Base-by-base conservation (phyloP, 331 rosid species). In the Acacia pycnantha region DNA sequence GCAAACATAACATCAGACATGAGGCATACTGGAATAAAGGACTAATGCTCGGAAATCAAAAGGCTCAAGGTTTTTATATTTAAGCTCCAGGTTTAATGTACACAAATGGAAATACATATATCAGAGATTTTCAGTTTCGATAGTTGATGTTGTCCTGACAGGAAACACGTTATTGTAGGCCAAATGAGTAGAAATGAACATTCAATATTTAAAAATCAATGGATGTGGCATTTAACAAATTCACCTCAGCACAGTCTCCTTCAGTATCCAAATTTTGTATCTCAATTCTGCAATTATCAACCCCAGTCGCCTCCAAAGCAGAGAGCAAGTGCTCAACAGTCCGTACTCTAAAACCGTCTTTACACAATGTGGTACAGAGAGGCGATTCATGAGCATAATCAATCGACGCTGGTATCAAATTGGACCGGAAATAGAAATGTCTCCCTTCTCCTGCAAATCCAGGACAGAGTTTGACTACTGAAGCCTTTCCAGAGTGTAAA, bases 271-370 rank as follows among this genome's bases (percentile, higher is more conserved):
- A 81, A 81, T 77, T 88, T 37, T 66, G 75, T 5, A 95, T 70
- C 89, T 89, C 86, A 65, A 95, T 93, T 83, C 96, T 86, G 83
- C 98, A 95, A 81, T 95, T 95, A 80, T 95, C 98, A 64, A 95
- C 94, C 14, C 94, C 97, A 80, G 71, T 29, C 53, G 88, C 98
- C 85, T 95, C 98, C 91, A 93, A 53, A 19, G 96, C 98, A 7
- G 98, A 93, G 73, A 95, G 96, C 90, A 95, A 83, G 85, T 95
- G 98, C 93, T 95, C 98, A 24, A 92, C 90, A 0, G 97, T 93
- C 68, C 92, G 89, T 82, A 95, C 76, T 51, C 84, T 88, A 53
- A 93, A 8, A 67, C 96, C 97, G 43, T 85, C 89, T 82, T 86
- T 93, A 70, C 88, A 71, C 18, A 93, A 88, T 50, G 91, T 87